Conservation (phyloP, 192 early-diverging fungal species). For the Coemansia sp. region DNA sequence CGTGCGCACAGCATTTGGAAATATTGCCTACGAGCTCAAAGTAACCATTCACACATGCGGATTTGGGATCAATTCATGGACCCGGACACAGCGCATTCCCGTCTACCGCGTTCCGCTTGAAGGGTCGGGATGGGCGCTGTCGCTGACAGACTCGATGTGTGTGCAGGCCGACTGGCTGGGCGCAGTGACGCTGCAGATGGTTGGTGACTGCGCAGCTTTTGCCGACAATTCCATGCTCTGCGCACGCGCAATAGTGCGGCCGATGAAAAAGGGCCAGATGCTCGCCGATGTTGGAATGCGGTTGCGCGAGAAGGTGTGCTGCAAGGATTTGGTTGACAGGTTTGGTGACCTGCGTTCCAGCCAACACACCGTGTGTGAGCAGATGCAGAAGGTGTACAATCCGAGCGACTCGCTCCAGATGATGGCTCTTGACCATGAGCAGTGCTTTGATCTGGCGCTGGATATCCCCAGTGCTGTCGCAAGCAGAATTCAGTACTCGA, state of each 20-base stretch:
- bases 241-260: conserved; percentile 28
- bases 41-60: conserved; percentile 36
- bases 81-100: conserved; percentile 30
- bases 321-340: conserved; percentile 16
- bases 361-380: conserved; percentile 17
- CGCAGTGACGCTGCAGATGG: conserved; percentile 37
- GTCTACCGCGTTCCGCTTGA: conserved; percentile 38
- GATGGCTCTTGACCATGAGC: conserved; percentile 28
- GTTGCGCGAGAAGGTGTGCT: conserved; percentile 25
- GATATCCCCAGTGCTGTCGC: conserved; percentile 28
- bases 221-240: conserved; percentile 29
- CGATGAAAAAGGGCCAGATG: conserved; percentile 35
- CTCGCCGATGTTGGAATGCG: conserved; percentile 38
- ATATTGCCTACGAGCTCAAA: conserved; percentile 36
- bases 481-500: conserved; percentile 33
- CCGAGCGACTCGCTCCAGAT: conserved; percentile 5
- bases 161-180: conserved; percentile 48
- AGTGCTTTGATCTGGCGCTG: conserved; percentile 27
- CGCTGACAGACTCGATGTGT: conserved; percentile 21
- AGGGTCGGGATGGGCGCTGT: conserved; percentile 12
- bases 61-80: conserved; percentile 49
- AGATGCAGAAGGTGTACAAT: neutral
- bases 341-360: conserved; percentile 27
- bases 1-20: conserved; percentile 29
- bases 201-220: conserved; percentile 24